Percentiles rank a stretch among this genome's conserved stretches.
Evolutionary conservation across 106 monocot species (phyloP).

Genomic region (Vanilla planifolia): DNA sequence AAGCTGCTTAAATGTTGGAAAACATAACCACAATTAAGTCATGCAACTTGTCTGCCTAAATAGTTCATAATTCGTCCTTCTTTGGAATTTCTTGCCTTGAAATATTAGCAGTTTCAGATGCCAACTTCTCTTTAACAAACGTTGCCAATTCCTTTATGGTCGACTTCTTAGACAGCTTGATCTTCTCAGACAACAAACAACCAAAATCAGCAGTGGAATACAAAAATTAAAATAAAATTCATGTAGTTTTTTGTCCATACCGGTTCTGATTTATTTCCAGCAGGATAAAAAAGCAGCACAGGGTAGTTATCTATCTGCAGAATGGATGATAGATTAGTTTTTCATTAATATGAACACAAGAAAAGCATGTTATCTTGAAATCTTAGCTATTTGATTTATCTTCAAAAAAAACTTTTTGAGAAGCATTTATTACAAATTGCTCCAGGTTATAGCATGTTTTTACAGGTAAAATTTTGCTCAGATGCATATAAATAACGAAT

Average conservation of each 20-base stretch:
- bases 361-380: too few species aligned
- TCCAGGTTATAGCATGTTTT: too few species aligned
- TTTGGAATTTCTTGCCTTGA: constrained; percentile 5
- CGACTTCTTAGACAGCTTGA: constrained; percentile 86
- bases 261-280: constrained; percentile 78
- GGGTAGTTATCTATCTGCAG: constrained; percentile 75
- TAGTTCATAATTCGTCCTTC: constrained; percentile 50
- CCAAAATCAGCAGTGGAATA: neutral
- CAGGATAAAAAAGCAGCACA: constrained; percentile 69
- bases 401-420: too few species aligned
- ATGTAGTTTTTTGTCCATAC: constrained; percentile 29
- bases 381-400: too few species aligned
- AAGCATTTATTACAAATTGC: too few species aligned
- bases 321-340: neutral
- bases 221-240: neutral
- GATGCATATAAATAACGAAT: too few species aligned
- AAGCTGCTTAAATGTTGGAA: too few species aligned
- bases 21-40: too few species aligned
- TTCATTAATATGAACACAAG: too few species aligned
- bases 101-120: neutral
- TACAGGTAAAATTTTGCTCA: too few species aligned
- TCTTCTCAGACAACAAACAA: constrained; percentile 24
- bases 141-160: constrained; percentile 52
- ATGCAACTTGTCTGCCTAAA: too few species aligned
- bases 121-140: constrained; percentile 47